phyloP scores from a whole-genome alignment of 2,329 filamentous ascomycete genomes.

The Hypoxylon sp. region DNA sequence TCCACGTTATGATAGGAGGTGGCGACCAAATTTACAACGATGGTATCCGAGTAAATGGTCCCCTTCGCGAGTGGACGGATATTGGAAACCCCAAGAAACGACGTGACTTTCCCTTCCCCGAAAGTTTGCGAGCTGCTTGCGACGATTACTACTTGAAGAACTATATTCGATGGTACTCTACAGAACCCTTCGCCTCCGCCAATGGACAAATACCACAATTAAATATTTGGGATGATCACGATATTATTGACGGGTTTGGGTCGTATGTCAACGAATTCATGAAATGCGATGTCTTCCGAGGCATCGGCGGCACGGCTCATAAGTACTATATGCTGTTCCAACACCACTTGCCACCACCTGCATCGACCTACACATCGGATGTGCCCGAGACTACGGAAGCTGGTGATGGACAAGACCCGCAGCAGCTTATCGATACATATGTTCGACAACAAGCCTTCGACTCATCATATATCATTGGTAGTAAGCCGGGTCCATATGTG shows the following conservation, averaged over 20 bases:
- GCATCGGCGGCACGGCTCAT: constrained; percentile 89
- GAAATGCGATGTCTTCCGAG: constrained; percentile 89
- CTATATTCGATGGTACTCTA: constrained; percentile 85
- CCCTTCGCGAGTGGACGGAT: constrained; percentile 81
- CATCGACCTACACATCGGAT: constrained; percentile 82
- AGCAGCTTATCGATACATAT: constrained; percentile 77
- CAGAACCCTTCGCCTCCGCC: constrained; percentile 83
- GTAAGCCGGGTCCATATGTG: constrained; percentile 87
- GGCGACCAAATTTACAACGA: constrained; percentile 99
- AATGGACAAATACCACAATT: constrained; percentile 94
- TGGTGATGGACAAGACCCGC: constrained; percentile 69
- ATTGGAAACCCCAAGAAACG: constrained; percentile 87
- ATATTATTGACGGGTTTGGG: constrained; percentile 91
- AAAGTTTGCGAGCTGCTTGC: constrained; percentile 80
- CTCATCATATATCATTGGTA: constrained; percentile 79
- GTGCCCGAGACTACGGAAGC: constrained; percentile 67
- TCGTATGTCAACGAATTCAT: constrained; percentile 96
- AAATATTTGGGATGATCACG: constrained; percentile 98
- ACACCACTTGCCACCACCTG: constrained; percentile 86
- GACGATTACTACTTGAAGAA: constrained; percentile 92
- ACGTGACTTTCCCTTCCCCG: constrained; percentile 78
- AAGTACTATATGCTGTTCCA: constrained; percentile 99
- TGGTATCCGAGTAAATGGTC: constrained; percentile 84
- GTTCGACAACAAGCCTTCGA: constrained; percentile 68
- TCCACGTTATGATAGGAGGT: constrained; percentile 95